Conservation (phyloP, 257 asterid species). For the Nicotiana tomentosiformis region DNA sequence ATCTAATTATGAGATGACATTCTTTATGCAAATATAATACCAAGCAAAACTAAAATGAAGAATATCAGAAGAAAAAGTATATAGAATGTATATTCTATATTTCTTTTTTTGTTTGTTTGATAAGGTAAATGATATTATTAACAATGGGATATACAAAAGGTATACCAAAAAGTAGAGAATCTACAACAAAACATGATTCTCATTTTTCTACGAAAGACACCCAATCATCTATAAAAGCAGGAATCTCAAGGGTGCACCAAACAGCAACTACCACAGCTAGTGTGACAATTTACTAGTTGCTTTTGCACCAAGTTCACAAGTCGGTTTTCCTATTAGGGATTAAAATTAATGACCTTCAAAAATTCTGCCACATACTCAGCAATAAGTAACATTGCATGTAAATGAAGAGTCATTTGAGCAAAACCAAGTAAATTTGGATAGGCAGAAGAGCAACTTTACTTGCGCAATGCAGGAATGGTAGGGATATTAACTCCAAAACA, state of each 20-base stretch:
- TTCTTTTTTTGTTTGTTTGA: too few relatives aligned
- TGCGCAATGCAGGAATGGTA: constrained; percentile 68
- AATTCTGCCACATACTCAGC: not conserved
- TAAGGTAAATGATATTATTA: too few relatives aligned
- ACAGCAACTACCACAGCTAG: not conserved
- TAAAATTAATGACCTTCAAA: not conserved
- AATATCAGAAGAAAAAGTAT: not conserved
- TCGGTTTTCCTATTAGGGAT: not conserved
- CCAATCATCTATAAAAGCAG: too few relatives aligned
- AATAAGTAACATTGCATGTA: not conserved
- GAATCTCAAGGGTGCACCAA: too few relatives aligned
- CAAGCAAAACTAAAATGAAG: constrained; percentile 4
- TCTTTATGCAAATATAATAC: not conserved
- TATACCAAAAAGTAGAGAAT: too few relatives aligned
- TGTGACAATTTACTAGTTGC: not conserved
- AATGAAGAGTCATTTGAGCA: not conserved
- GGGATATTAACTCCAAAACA: constrained; percentile 71
- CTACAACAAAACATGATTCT: too few relatives aligned
- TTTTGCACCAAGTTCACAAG: constrained; percentile 1
- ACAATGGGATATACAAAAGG: too few relatives aligned
- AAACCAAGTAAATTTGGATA: constrained; percentile 4
- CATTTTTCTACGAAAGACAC: too few relatives aligned
- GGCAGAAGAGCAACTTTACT: constrained; percentile 32
- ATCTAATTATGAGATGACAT: not conserved
- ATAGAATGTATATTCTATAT: not conserved